Base-by-base conservation (phyloP, 768 basidiomycete species). In the Panellus pusillus region DNA sequence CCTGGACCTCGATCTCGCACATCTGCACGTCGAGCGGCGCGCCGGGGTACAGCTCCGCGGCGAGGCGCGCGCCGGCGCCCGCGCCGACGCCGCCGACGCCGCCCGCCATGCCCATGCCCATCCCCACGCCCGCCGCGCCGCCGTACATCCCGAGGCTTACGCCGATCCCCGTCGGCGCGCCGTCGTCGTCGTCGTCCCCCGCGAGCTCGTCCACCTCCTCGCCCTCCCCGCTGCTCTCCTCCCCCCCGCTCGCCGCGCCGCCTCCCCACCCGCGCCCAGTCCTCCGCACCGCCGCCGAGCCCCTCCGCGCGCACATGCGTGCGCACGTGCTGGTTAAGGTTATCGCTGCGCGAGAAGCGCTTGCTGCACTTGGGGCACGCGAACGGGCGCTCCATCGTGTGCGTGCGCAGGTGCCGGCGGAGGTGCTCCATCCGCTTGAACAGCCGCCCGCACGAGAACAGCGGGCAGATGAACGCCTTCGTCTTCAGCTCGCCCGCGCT, bases 391-490 rank as follows among this genome's bases (percentile, higher is more conserved):
- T 95, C 93, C 81, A 91, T 81, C 24, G 92, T 94, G 66, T 96
- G 93, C 9, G 92, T 93, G 54, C 91, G 80, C 28, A 93, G 71
- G 68, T 96, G 93, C 40, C 93, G 73, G 71, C 91, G 90, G 61
- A 95, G 79, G 66, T 96, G 93, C 65, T 96, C 93, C 81, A 89
- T 86, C 11, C 93, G 83, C 77, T 93, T 94, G 82, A 95, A 96
- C 61, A 88, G 72, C 57, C 89, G 76, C 3, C 89, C 84, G 65
- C 93, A 97, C 13, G 89, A 89, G 68, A 82, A 86, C 2, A 93
- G 77, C 17, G 91, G 91, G 70, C 93, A 96, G 44, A 86, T 80
- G 64, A 85, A 94, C 4, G 83, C 84, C 65, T 86, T 86, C 29
- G 77, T 76, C 61, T 77, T 79, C 31, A 74, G 68, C 36, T 72